Conservation (phyloP, 2,329 filamentous ascomycete genomes). For the Beauveria scarabaeidicola region DNA sequence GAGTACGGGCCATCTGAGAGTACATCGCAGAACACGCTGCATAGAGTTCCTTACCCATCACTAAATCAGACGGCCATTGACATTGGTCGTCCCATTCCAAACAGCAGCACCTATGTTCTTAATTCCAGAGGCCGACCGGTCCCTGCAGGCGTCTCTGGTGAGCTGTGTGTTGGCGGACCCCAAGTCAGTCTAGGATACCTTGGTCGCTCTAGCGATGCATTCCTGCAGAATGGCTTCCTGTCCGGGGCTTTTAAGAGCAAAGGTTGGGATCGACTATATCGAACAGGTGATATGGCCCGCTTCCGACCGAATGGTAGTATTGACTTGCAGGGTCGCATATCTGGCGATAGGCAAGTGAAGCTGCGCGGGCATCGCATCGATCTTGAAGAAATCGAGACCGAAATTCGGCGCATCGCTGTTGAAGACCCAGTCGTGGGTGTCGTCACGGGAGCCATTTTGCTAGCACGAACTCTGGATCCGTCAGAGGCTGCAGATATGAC, state of each 20-base stretch:
- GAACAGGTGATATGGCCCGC: conserved; percentile 34
- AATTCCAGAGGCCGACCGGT: background rate
- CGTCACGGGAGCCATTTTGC: conserved; percentile 15
- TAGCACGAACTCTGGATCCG: conserved; percentile 15
- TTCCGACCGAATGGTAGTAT: conserved; percentile 29
- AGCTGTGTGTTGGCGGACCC: background rate
- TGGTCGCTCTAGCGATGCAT: background rate
- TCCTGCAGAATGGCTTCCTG: background rate
- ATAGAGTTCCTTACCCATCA: background rate
- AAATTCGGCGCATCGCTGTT: conserved; percentile 17
- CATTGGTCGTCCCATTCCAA: background rate
- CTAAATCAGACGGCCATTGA: background rate
- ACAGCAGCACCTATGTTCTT: background rate
- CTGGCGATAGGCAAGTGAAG: conserved; percentile 30
- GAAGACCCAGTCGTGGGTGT: conserved; percentile 5
- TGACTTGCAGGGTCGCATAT: conserved; percentile 27
- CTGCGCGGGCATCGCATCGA: conserved; percentile 28
- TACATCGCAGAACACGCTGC: conserved; percentile 1
- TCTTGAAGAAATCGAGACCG: conserved; percentile 28
- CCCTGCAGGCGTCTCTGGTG: background rate
- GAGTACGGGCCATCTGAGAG: conserved; percentile 3
- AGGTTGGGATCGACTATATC: conserved; percentile 29
- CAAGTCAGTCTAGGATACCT: conserved; percentile 7
- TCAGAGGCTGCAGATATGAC: background rate
- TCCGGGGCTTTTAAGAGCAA: background rate